Evolutionary conservation across 2,329 filamentous ascomycete species (phyloP).

Genomic region (Penicillium sp.): DNA sequence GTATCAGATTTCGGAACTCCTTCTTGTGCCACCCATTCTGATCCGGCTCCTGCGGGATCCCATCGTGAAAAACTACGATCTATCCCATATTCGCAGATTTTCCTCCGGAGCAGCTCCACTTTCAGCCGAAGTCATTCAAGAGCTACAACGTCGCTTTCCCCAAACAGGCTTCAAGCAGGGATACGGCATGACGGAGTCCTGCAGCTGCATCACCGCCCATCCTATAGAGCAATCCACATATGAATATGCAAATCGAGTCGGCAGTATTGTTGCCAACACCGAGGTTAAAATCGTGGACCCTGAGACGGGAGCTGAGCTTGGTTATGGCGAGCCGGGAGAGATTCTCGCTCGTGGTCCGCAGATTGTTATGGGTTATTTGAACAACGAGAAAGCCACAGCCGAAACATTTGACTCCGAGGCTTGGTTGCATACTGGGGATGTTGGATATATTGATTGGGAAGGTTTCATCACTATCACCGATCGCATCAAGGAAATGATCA

Average conservation of each 20-base stretch:
- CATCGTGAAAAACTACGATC: conserved; percentile 50
- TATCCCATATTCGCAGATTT: conserved; percentile 57
- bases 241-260: conserved; percentile 44
- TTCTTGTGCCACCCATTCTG: conserved; percentile 62
- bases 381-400: conserved; percentile 68
- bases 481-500: conserved; percentile 68
- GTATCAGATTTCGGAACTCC: conserved; percentile 56
- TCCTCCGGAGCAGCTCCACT: conserved; percentile 63
- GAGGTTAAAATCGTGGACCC: conserved; percentile 59
- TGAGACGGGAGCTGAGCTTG: conserved; percentile 52
- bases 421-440: conserved; percentile 65
- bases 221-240: conserved; percentile 58
- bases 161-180: conserved; percentile 64
- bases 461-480: conserved; percentile 57
- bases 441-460: conserved; percentile 59
- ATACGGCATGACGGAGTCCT: conserved; percentile 69
- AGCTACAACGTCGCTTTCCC: conserved; percentile 58
- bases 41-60: conserved; percentile 60
- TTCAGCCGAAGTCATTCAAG: conserved; percentile 57
- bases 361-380: conserved; percentile 65
- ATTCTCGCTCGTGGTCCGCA: conserved; percentile 77
- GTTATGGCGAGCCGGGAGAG: conserved; percentile 55
- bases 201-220: conserved; percentile 63
- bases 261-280: conserved; percentile 58
- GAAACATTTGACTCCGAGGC: conserved; percentile 66